Percentiles rank a stretch among this genome's conserved stretches.
These are phyloP conservation scores for Neurospora cerealis DNA, from an alignment of 495 filamentous ascomycete genomes.

Conservation along the genomic window DNA sequence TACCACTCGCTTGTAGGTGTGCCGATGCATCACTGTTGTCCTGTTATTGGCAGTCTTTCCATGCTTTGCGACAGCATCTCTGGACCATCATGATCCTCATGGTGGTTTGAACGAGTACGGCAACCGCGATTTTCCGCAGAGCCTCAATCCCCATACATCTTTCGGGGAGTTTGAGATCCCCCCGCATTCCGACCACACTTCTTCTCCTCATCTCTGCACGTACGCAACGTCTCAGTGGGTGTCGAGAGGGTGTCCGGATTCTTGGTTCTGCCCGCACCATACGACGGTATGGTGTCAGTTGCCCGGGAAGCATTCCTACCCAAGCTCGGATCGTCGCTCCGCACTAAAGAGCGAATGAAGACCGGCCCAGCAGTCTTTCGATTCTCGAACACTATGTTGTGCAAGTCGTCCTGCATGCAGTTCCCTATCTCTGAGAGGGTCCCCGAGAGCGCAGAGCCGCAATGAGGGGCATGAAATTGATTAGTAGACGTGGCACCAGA, in stretches of 20 bases:
- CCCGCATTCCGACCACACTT: not conserved
- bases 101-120: not conserved
- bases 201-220: not conserved
- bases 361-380: not conserved
- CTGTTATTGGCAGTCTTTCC: not conserved
- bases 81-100: not conserved
- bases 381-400: not conserved
- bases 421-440: not conserved
- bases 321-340: not conserved
- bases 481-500: not conserved
- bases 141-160: not conserved
- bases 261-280: not conserved
- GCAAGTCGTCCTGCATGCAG: not conserved
- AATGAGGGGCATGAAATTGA: too few relatives aligned
- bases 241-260: not conserved
- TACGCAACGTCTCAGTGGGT: not conserved
- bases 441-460: not conserved
- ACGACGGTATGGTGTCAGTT: not conserved
- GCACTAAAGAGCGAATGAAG: not conserved
- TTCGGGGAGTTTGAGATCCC: not conserved
- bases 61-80: not conserved
- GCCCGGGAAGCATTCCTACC: not conserved
- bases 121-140: too few relatives aligned
- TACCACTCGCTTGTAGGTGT: not conserved
- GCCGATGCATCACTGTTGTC: not conserved